Evolutionary conservation across 176 grass and related monocot genomes (phyloP).

Genomic region (Juncus inflexus): DNA sequence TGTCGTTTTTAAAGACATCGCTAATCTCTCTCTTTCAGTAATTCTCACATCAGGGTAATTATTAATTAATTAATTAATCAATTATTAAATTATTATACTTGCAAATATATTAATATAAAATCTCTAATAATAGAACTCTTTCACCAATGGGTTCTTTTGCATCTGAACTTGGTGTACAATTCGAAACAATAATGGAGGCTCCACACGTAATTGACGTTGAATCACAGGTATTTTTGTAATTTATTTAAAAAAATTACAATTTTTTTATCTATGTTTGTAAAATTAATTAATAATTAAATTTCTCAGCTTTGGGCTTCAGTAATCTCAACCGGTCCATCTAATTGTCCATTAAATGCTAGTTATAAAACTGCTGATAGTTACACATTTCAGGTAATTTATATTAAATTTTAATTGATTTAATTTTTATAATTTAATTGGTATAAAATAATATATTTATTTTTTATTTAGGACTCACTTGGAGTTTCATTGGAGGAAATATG

Average conservation of each 20-base stretch:
- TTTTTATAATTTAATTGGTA: slow-evolving; percentile 5
- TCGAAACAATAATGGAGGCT: slow-evolving; percentile 88
- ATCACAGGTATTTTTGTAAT: slow-evolving; percentile 50
- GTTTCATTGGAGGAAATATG: slow-evolving; percentile 91
- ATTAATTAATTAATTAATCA: slow-evolving; percentile 11
- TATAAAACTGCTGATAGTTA: slow-evolving; percentile 67
- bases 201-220: slow-evolving; percentile 88
- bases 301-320: slow-evolving; percentile 83
- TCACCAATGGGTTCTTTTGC: slow-evolving; percentile 95
- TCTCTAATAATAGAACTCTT: slow-evolving; percentile 53
- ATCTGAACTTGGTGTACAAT: slow-evolving; percentile 92
- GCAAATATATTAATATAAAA: slow-evolving; percentile 26
- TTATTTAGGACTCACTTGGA: slow-evolving; percentile 84
- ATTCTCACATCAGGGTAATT: slow-evolving; percentile 92
- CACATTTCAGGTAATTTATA: slow-evolving; percentile 69
- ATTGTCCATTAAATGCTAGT: slow-evolving; percentile 69
- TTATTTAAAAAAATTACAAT: slow-evolving; percentile 2
- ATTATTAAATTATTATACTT: slow-evolving; percentile 13
- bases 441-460: slow-evolving; percentile 7
- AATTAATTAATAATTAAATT: slow-evolving; percentile 5
- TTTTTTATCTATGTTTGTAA: slow-evolving; percentile 10
- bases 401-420: slow-evolving; percentile 4
- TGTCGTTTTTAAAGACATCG: slow-evolving; percentile 84
- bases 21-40: slow-evolving; percentile 65
- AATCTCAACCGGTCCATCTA: slow-evolving; percentile 63